Base-by-base conservation (phyloP, 2,329 filamentous ascomycete species). In the Graphilbum fragrans region DNA sequence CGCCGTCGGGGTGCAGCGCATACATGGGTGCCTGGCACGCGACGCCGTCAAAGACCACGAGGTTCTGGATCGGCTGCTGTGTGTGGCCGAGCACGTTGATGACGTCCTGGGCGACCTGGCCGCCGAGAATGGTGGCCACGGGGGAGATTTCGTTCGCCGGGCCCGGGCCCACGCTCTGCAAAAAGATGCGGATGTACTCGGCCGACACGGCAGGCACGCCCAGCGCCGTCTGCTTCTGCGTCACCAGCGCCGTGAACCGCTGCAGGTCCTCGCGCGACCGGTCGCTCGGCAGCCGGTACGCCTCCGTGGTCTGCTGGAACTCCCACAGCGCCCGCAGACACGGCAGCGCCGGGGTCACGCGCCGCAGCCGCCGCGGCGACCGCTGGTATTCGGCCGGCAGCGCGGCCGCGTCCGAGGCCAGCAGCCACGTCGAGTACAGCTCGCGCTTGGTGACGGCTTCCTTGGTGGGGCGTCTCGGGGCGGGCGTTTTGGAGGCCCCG, bases 51-150 rank as follows among this genome's bases (percentile, higher is more conserved):
- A 96, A 94, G 18, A 96, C 67, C 38, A 94, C 74, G 58, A 94
- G 77, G 59, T 98, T 98, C 64, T 98, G 92, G 34, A 98, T 82
- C 1, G 92, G 92, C 60, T 95, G 92, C 63, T 96, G 87, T 33
- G 83, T 79, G 57, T 84, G 79, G 38, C 88, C 86, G 6, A 96
- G 73, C 25, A 95, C 88, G 54, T 96, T 96, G 63, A 98, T 96
- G 39, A 94, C 87, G 57, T 98, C 92, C 62, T 98, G 92, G 1
- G 90, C 86, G 16, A 98, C 71, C 58, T 88, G 79, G 10, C 88
- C 92, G 38, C 92, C 92, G 11, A 98, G 67, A 44, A 94, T 86
- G 2, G 92, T 88, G 0, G 85, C 81, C 9, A 94, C 86, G 8
- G 92, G 87, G 12, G 84, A 80, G 32, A 96, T 66, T 62, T 96